Evolutionary conservation across 306 rosid genomes (phyloP).

Genomic region (Luffa aegyptiaca): DNA sequence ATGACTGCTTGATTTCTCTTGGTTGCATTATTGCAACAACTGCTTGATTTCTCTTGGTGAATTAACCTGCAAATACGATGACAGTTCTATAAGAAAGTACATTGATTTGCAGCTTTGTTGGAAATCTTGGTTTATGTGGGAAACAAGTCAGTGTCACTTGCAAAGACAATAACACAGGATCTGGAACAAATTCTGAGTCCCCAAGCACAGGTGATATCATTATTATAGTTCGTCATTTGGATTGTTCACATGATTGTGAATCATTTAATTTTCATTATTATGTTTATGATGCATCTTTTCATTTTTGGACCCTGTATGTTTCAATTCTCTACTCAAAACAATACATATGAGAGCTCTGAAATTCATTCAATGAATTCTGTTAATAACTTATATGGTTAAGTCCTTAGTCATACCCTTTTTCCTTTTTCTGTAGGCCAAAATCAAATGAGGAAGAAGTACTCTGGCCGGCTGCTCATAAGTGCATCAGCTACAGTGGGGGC

Average conservation of each 20-base stretch:
- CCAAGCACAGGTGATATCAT: constrained; percentile 35
- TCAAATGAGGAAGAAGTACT: constrained; percentile 73
- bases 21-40: background rate
- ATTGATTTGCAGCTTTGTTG: constrained; percentile 53
- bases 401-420: background rate
- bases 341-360: background rate
- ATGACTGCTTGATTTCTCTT: too few species aligned
- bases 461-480: constrained; percentile 90
- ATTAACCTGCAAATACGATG: background rate
- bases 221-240: background rate
- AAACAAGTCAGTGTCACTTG: constrained; percentile 50
- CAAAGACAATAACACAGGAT: constrained; percentile 47
- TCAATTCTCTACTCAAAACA: background rate
- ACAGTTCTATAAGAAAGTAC: background rate
- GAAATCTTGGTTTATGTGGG: constrained; percentile 92
- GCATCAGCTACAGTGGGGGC: constrained; percentile 98
- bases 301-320: background rate
- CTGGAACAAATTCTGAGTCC: constrained; percentile 31
- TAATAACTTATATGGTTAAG: background rate
- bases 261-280: background rate
- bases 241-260: background rate
- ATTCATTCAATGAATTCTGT: background rate
- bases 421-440: constrained; percentile 36
- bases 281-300: background rate
- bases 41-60: background rate